These are phyloP conservation scores for Ascocoryne sarcoides DNA, from an alignment of 2,329 filamentous ascomycete species.

Conservation along the genomic window DNA sequence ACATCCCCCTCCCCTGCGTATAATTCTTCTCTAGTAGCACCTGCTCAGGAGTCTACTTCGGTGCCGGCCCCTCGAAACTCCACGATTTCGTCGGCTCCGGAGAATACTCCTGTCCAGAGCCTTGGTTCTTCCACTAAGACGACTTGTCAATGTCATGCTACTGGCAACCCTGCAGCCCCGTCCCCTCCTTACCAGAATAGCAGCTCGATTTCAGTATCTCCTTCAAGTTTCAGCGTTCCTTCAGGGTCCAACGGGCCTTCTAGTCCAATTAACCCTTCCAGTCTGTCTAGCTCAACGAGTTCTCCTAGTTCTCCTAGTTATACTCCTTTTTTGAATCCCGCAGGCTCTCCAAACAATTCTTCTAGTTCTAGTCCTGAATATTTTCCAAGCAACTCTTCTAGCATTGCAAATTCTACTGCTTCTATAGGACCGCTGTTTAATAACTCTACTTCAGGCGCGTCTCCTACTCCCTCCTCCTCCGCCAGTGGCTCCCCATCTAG, in stretches of 20 bases:
- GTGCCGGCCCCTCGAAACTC: not conserved
- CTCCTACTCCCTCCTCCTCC: slow-evolving; percentile 12
- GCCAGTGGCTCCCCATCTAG: not conserved
- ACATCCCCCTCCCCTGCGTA: not conserved
- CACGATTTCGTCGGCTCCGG: not conserved
- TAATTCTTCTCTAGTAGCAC: slow-evolving; percentile 1
- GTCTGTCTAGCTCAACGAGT: too few species aligned
- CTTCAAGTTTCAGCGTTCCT: not conserved
- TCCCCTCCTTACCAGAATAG: slow-evolving; percentile 1
- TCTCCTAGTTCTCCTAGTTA: not conserved
- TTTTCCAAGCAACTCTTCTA: slow-evolving; percentile 10
- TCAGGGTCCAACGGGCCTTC: too few species aligned
- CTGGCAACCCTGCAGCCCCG: not conserved
- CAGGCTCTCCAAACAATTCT: too few species aligned
- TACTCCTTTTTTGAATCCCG: slow-evolving; percentile 2
- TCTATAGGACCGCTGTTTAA: slow-evolving; percentile 13
- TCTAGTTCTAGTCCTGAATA: slow-evolving; percentile 4
- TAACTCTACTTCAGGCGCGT: slow-evolving; percentile 12
- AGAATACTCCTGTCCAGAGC: not conserved
- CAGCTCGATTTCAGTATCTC: slow-evolving; percentile 1
- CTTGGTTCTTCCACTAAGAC: not conserved
- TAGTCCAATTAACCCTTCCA: too few species aligned
- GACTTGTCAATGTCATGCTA: not conserved
- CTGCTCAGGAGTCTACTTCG: slow-evolving; percentile 1
- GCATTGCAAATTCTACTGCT: slow-evolving; percentile 5